phyloP scores from a whole-genome alignment of 208 protist species.

The Phytomonas sp. region DNA sequence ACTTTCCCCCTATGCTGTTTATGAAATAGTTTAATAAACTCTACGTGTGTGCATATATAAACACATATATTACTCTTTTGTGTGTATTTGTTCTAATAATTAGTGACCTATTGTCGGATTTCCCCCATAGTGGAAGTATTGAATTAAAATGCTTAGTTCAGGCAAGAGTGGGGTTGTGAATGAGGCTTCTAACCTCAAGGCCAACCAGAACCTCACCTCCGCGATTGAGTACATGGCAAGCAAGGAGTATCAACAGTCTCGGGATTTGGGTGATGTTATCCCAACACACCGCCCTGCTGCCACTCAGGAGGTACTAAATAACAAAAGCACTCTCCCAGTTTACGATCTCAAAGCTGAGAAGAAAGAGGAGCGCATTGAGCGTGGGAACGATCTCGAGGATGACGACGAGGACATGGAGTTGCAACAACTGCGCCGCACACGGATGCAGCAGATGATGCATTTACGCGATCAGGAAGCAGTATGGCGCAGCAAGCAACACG shows the following conservation, averaged over 20 bases:
- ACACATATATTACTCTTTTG: conserved; percentile 6
- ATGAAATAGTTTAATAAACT: not conserved
- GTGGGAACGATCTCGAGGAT: conserved; percentile 21
- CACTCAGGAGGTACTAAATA: conserved; percentile 7
- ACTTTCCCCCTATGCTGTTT: not conserved
- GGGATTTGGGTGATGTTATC: conserved; percentile 70
- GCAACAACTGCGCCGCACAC: conserved; percentile 53
- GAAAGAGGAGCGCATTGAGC: conserved; percentile 18
- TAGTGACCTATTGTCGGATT: not conserved
- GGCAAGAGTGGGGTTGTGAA: conserved; percentile 86
- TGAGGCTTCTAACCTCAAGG: conserved; percentile 85
- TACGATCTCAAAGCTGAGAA: conserved; percentile 73
- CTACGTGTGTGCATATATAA: conserved; percentile 5
- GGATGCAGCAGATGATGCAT: conserved; percentile 50
- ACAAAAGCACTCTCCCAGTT: conserved; percentile 39
- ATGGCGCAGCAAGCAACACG: conserved; percentile 87
- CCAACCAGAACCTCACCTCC: conserved; percentile 79
- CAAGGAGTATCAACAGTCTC: conserved; percentile 50
- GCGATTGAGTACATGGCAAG: conserved; percentile 81
- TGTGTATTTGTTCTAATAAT: not conserved
- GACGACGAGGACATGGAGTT: conserved; percentile 76
- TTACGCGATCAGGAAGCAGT: conserved; percentile 54
- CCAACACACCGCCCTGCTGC: conserved; percentile 52
- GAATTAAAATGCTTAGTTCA: conserved; percentile 64
- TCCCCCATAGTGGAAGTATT: not conserved